These are phyloP conservation scores for Syzygium aqueum DNA, from an alignment of 345 rosid genomes.

Conservation along the genomic window DNA sequence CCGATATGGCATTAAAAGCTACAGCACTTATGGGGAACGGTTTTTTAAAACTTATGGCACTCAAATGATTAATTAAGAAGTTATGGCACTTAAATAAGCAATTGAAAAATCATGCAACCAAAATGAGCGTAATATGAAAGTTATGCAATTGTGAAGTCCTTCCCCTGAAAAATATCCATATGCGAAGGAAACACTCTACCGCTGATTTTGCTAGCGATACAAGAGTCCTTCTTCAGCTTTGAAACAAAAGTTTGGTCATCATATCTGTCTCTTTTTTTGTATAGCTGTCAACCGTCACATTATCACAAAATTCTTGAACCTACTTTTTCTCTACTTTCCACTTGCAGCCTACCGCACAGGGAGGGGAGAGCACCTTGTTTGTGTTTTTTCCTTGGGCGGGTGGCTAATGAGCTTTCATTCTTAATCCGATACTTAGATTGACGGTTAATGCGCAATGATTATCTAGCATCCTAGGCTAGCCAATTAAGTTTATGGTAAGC, in stretches of 20 bases:
- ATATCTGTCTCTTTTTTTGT: neutral
- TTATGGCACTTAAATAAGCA: neutral
- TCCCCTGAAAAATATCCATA: too few species aligned
- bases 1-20: neutral
- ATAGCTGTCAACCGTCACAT: neutral
- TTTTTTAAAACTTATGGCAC: neutral
- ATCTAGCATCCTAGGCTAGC: neutral
- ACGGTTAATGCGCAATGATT: neutral
- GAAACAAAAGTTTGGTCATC: neutral
- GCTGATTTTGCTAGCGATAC: too few species aligned
- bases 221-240: too few species aligned
- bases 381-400: neutral
- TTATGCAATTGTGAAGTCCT: too few species aligned
- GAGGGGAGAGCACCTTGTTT: neutral
- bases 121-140: too few species aligned
- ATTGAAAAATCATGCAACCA: too few species aligned
- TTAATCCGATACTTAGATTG: neutral
- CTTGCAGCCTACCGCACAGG: too few species aligned
- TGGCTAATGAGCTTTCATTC: neutral
- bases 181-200: too few species aligned
- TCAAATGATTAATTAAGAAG: neutral
- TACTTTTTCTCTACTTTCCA: neutral
- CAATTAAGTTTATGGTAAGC: neutral
- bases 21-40: neutral
- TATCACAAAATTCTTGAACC: neutral